Base-by-base conservation (phyloP, 169 alveolate genomes). In the Hammondia hammondi region DNA sequence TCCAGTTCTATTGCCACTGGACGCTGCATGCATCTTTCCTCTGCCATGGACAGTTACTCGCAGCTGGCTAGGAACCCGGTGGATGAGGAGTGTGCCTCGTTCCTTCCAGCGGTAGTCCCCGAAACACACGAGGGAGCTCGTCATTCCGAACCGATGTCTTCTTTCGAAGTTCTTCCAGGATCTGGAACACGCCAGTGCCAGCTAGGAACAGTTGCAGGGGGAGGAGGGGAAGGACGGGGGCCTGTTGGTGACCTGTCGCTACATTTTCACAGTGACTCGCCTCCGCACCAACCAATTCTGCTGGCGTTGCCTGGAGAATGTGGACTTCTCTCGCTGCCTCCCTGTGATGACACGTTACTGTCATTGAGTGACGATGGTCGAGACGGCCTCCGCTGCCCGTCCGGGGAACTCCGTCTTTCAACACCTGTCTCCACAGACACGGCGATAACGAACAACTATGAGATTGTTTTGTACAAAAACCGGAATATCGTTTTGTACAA, bases 401-500 rank as follows among this genome's bases (percentile, higher is more conserved):
- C 57, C 32, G 71, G 90, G 37, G 71, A 45, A 35, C 90, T 46
- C 61, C 90, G 57, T 10, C 70, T 82, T 17, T 35, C 90, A n/a
- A 77, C 87, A 10, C 90, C 71, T 21, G 43, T 46, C 10, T 46
- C 90, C 35, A 45, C 90, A n/a, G 90, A 82, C 29, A 82, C 37
- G 32, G 90, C 90, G 57, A 3, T 82, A 52, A 21, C 37, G 71
- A 82, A 82, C 43, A 45, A 82, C 21, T 82, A 82, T 82, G 71
- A 82, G 90, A 45, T 82, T 43, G 90, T 82, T 32, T 35, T 82
- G 71, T 82, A 82, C 90, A 82, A 82, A 21, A 82, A 82, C 39
- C 24, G 90, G 27, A 39, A 82, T 4, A 82, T 82, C 37, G 90
- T 82, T 21, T 70, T 82, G 45, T 82, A 14, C 70, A 82, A 82